These are phyloP conservation scores for Psilocybe cubensis DNA, from an alignment of 768 basidiomycete species.

Conservation along the genomic window DNA sequence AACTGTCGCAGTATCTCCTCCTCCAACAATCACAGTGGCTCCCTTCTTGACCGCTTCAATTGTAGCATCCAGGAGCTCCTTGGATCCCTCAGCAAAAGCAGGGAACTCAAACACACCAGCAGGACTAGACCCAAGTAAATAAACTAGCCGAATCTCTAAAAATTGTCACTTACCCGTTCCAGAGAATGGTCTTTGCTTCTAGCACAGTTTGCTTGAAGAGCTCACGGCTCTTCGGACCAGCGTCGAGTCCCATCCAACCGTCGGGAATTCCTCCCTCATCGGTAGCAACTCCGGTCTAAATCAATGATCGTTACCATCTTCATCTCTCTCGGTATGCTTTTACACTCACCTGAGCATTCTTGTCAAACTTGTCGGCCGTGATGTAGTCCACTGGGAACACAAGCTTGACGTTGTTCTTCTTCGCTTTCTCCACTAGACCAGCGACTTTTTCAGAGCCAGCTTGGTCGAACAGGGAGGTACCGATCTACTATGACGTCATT, in stretches of 20 bases:
- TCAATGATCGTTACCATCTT: background rate
- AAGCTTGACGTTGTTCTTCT: slow-evolving; percentile 88
- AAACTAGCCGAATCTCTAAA: background rate
- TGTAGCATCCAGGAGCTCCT: slow-evolving; percentile 80
- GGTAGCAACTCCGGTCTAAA: slow-evolving; percentile 74
- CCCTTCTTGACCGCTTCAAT: slow-evolving; percentile 87
- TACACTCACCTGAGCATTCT: slow-evolving; percentile 72
- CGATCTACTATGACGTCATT: slow-evolving; percentile 65
- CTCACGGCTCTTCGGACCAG: slow-evolving; percentile 81
- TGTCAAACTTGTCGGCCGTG: slow-evolving; percentile 94
- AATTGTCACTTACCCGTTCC: slow-evolving; percentile 75
- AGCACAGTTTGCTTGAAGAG: slow-evolving; percentile 81
- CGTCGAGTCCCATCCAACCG: slow-evolving; percentile 95
- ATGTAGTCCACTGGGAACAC: slow-evolving; percentile 96
- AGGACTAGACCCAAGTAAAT: slow-evolving; percentile 54
- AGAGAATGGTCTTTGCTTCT: slow-evolving; percentile 93
- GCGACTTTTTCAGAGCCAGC: slow-evolving; percentile 87
- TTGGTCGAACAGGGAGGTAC: slow-evolving; percentile 91
- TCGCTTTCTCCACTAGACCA: slow-evolving; percentile 87
- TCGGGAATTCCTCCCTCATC: slow-evolving; percentile 87
- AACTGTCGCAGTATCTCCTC: slow-evolving; percentile 95
- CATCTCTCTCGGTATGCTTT: background rate
- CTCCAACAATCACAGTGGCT: slow-evolving; percentile 92
- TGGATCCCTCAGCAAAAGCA: slow-evolving; percentile 85
- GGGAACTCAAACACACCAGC: slow-evolving; percentile 98